Evolutionary conservation across 257 asterid species (phyloP), one percentile per base, ranked within the genome.

Genomic region (Fraxinus excelsior): DNA sequence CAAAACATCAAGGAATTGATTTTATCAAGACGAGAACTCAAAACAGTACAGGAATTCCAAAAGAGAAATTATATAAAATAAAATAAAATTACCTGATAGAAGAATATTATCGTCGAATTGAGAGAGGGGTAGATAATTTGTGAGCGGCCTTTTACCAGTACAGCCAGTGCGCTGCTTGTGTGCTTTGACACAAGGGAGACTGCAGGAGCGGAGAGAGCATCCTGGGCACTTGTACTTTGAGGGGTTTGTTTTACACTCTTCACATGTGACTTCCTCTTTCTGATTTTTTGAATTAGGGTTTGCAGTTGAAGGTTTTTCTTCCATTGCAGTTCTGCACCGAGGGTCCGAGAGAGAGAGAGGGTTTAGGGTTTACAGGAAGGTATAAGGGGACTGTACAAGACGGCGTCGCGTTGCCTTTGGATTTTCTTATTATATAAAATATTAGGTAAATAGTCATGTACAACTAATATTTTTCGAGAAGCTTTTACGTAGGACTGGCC

Each of bases 221-320:
- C 93, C 96, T 7, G 98, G 99, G 81, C 99, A 95, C 76, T 90
- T 93, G 91, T 95, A 95, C 80, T 89, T 93, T 46, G 94, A 91
- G 31, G 93, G 80, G 21, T 91, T 88, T 31, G 56, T 49, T 49
- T 87, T 87, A 90, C 97, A 94, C 82, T 91, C 97, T 85, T 82
- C 88, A 74, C 97, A 94, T 74, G 80, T 28, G 56, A 60, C n/a
- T 60, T 14, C 7, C 38, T 14, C 29, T 19, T 34, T 67, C 68
- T 25, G 32, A 11, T 62, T 62, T 62, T 62, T 31, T 32, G 68
- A 13, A 19, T 71, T 80, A 28, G 70, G 29, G 82, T 37, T 71
- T 2, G 86, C 44, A 64, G 71, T 46, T 16, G 82, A 28, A 12
- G 72, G 5, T 26, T 75, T 82, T 75, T 82, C 80, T 29, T 56